A percentile compares a stretch with the other conserved stretches of the same genome.
Conservation (phyloP, 768 basidiomycete species). For the Suillus occidentalis region DNA sequence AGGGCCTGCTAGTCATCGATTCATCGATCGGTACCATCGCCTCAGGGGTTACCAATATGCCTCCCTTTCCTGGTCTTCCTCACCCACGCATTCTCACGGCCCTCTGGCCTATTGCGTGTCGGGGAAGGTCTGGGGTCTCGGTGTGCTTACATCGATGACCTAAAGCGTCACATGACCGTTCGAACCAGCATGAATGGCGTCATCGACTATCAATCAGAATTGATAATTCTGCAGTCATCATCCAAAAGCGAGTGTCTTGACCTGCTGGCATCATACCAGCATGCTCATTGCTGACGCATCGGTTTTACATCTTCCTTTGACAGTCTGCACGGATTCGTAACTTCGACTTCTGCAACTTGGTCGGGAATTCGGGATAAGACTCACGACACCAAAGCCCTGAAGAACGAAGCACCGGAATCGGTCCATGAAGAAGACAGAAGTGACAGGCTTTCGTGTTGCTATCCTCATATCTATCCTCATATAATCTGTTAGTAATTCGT, state of each 20-base stretch:
- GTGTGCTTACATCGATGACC: neutral
- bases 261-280: neutral
- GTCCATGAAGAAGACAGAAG: neutral
- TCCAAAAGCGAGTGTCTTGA: neutral
- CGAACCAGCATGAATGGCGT: neutral
- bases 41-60: constrained; percentile 5
- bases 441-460: neutral
- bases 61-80: constrained; percentile 23
- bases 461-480: neutral
- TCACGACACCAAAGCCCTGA: neutral
- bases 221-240: neutral
- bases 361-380: neutral
- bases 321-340: neutral
- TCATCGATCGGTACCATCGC: neutral
- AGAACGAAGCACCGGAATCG: neutral
- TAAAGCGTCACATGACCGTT: neutral
- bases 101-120: neutral
- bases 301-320: neutral
- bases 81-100: constrained; percentile 28
- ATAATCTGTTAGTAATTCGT: neutral
- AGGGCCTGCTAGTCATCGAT: neutral
- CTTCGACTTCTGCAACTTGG: neutral
- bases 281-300: neutral
- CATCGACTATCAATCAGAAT: neutral
- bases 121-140: neutral